Base-by-base conservation (phyloP, 495 filamentous ascomycete genomes). In the Xylaria longipes region DNA sequence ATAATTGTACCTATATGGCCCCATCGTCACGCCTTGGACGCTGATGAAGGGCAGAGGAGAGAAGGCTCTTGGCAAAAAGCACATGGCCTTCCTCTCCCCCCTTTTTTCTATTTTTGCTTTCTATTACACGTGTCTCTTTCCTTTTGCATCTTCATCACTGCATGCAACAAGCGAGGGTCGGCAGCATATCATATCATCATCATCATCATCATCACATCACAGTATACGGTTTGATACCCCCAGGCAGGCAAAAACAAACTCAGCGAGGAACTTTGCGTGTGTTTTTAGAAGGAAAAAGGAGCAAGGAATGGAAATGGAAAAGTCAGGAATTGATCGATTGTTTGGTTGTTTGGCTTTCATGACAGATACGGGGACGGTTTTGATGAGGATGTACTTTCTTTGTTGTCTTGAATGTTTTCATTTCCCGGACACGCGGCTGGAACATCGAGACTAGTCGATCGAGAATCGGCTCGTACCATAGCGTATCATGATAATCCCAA, bases 201-300 rank as follows among this genome's bases (percentile, higher is more conserved):
- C 46, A 54, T 64, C 35, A 17, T 63, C 60, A 43, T 29, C 37
- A 63, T 63, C 35, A 62, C 56, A 63, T 43, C 46, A 66, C 31
- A 67, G 48, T 56, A 67, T 50, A 67, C 65, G 65, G 65, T 5
- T 56, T 67, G 48, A 67, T 67, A 67, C 65, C 65, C 63, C 63
- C 46, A 33, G 15, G 35, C n/a, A n/a, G 22, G 22, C 9, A 37
- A 46, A 46, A 45, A 46, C 35, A 29, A 29, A 66, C 63, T 15
- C 15, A 52, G 41, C 62, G 62, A 48, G 27, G 39, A 64, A 29
- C 27, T 48, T 65, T 48, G 37, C 39, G 20, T 60, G 22, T 33
- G 62, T 33, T 66, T 65, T 65, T 65, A 25, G 17, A 37, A 37
- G 31, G 5, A 52, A n/a, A 39, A 37, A 50, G 41, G 41, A 64